A percentile compares a stretch with the other conserved stretches of the same genome.
phyloP scores from a whole-genome alignment of 1,284 basidiomycete species.

The Leccinum ponderosum region DNA sequence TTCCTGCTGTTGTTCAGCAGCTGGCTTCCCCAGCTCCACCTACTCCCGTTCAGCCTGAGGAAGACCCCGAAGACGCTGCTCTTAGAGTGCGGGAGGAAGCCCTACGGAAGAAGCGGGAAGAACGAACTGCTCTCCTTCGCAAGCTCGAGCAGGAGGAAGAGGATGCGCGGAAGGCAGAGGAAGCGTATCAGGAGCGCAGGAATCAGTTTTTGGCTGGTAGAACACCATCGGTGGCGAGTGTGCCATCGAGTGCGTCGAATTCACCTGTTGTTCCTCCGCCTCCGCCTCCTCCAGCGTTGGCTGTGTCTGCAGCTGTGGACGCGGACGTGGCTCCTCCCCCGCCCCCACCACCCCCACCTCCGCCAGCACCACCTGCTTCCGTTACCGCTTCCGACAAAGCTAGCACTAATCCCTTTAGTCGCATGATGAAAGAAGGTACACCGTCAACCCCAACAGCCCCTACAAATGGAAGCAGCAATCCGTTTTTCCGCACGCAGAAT shows the following conservation, averaged over 20 bases:
- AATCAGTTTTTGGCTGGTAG: constrained; percentile 44
- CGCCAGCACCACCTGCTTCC: constrained; percentile 33
- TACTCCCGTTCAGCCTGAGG: constrained; percentile 38
- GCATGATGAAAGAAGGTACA: constrained; percentile 54
- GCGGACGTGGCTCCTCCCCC: constrained; percentile 22
- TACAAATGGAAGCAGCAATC: constrained; percentile 45
- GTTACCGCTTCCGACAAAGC: constrained; percentile 39
- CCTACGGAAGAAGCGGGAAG: constrained; percentile 66
- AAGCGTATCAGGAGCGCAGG: constrained; percentile 52
- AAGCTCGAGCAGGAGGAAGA: constrained; percentile 75
- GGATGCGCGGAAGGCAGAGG: constrained; percentile 64
- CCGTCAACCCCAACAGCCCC: constrained; percentile 22
- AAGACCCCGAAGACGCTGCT: constrained; percentile 67
- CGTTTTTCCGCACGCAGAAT: constrained; percentile 56
- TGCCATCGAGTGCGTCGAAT: not conserved
- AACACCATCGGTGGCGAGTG: constrained; percentile 25
- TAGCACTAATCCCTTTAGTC: constrained; percentile 70
- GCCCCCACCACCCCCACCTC: constrained; percentile 13
- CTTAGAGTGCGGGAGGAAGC: constrained; percentile 65
- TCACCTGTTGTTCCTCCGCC: constrained; percentile 24
- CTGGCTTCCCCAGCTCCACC: constrained; percentile 32
- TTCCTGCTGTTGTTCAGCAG: constrained; percentile 24
- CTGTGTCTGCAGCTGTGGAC: constrained; percentile 31
- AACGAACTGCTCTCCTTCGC: constrained; percentile 60
- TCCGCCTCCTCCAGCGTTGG: constrained; percentile 17